Evolutionary conservation across 805 yeast genomes (phyloP).

Genomic region (Metschnikowia shivogae): DNA sequence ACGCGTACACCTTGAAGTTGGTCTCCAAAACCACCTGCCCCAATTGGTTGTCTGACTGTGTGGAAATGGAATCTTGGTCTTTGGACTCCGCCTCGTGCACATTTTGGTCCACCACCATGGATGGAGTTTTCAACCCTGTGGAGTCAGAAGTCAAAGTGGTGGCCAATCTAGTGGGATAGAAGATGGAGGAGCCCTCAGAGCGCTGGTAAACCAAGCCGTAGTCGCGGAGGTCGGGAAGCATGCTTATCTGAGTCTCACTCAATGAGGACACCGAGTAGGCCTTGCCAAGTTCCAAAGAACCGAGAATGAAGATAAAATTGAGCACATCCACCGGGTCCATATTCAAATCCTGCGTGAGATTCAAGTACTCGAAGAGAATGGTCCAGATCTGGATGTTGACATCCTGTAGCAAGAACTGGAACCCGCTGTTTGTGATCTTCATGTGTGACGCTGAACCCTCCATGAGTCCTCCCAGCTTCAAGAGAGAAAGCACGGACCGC

Average conservation of each 20-base stretch:
- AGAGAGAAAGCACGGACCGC: conserved; percentile 71
- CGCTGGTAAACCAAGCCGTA: conserved; percentile 81
- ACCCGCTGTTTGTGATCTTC: conserved; percentile 84
- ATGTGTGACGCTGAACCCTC: conserved; percentile 52
- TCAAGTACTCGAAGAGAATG: conserved; percentile 76
- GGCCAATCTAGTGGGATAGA: conserved; percentile 88
- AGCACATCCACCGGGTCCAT: conserved; percentile 97
- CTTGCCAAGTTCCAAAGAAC: conserved; percentile 86
- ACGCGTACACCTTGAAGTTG: conserved; percentile 87
- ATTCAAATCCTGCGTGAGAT: conserved; percentile 74
- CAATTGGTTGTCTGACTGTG: conserved; percentile 21
- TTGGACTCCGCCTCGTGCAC: conserved; percentile 27
- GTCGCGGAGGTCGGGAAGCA: conserved; percentile 87
- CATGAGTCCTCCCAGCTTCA: conserved; percentile 84
- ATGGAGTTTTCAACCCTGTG: conserved; percentile 64
- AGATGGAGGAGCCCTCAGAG: conserved; percentile 51
- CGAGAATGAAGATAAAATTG: conserved; percentile 88
- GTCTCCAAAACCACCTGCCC: conserved; percentile 91
- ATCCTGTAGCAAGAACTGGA: conserved; percentile 90
- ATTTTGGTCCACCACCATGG: conserved; percentile 71
- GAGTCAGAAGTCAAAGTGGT: conserved; percentile 86
- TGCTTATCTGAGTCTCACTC: conserved; percentile 73
- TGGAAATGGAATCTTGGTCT: conserved; percentile 12
- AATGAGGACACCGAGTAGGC: conserved; percentile 71
- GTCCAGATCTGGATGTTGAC: conserved; percentile 96